A percentile compares a stretch with the other conserved stretches of the same genome.
Evolutionary conservation across 805 yeast species (phyloP).

Genomic region (Metschnikowia aberdeeniae): DNA sequence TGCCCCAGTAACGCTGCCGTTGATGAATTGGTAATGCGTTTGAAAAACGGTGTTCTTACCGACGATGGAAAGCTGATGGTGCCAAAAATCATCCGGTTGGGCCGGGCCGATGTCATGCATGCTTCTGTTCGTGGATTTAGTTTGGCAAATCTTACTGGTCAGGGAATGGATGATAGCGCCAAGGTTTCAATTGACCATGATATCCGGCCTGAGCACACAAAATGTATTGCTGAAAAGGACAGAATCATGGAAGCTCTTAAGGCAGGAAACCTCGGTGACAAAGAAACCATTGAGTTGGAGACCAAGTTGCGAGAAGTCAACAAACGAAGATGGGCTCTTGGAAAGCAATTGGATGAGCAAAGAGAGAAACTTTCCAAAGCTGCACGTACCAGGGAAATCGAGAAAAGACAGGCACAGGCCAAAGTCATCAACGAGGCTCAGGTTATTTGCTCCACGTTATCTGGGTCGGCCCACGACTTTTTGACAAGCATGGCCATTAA

Average conservation of each 20-base stretch:
- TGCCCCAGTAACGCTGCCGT: constrained; percentile 99
- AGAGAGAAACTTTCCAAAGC: constrained; percentile 70
- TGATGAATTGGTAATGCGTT: constrained; percentile 84
- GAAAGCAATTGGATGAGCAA: constrained; percentile 70
- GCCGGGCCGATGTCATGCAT: constrained; percentile 85
- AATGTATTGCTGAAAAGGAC: constrained; percentile 57
- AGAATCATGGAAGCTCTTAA: constrained; percentile 40
- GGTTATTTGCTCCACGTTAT: constrained; percentile 84
- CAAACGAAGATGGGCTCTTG: constrained; percentile 61
- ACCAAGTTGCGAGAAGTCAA: constrained; percentile 52
- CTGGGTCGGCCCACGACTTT: constrained; percentile 92
- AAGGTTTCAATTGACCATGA: constrained; percentile 42
- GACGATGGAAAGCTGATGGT: constrained; percentile 48
- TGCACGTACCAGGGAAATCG: constrained; percentile 71
- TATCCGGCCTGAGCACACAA: constrained; percentile 48
- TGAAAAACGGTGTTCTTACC: constrained; percentile 65
- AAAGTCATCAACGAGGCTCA: constrained; percentile 70
- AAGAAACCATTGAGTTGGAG: constrained; percentile 46
- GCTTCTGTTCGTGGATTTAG: constrained; percentile 77
- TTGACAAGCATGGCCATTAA: constrained; percentile 67
- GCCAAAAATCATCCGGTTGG: constrained; percentile 80
- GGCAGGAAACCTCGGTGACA: constrained; percentile 31
- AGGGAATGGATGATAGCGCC: constrained; percentile 40
- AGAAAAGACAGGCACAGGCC: constrained; percentile 69
- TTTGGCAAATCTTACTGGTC: constrained; percentile 80